Base-by-base conservation (phyloP, 176 grass and related monocot species). In the Metroxylon sagu region DNA sequence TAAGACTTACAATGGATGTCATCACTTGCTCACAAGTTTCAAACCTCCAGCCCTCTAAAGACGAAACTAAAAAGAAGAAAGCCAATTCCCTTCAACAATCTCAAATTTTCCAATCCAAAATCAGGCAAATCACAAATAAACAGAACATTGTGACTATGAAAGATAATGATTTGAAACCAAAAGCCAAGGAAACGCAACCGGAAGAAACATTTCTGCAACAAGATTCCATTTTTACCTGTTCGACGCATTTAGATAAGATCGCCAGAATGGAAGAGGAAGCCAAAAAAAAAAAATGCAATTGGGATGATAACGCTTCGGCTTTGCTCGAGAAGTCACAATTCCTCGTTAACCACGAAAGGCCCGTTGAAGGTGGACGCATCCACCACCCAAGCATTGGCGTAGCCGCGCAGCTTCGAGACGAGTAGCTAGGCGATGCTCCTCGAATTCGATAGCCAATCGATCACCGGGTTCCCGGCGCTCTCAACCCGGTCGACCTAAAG, bases 401-500 rank as follows among this genome's bases (percentile, higher is more conserved):
- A 80, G 25, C 23, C 66, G 25, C 56, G 25, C 35, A 94, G 64
- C 71, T 85, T 96, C 27, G 54, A 77, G 14, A 75, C 75, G 53
- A 90, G 71, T 28, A 76, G 50, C 5, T 59, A 29, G 12, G 71
- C 68, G 23, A 96, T 64, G 73, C 77, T 80, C 66, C 59, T 31
- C 16, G 80, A 56, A 69, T 88, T 75, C 1, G 83, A 88, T 16
- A 96, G 76, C 66, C 71, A 77, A 25, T 85, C 83, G 18, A 96
- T 85, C 62, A 25, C 61, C 60, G 83, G 74, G 15, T 90, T 78
- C 1, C 80, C 77, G 7, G 80, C 82, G 52, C 80, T 61, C 16
- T 66, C 56, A 16, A 87, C 77, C 53, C 72, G 77, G 72, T 96
- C 92, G 26, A 86, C 92, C 70, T 79, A 73, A 90, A 96, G 21